Percentiles rank a stretch among this genome's conserved stretches.
Conservation (phyloP, 352 stramenopile genomes). For the Phytophthora agathidicida region DNA sequence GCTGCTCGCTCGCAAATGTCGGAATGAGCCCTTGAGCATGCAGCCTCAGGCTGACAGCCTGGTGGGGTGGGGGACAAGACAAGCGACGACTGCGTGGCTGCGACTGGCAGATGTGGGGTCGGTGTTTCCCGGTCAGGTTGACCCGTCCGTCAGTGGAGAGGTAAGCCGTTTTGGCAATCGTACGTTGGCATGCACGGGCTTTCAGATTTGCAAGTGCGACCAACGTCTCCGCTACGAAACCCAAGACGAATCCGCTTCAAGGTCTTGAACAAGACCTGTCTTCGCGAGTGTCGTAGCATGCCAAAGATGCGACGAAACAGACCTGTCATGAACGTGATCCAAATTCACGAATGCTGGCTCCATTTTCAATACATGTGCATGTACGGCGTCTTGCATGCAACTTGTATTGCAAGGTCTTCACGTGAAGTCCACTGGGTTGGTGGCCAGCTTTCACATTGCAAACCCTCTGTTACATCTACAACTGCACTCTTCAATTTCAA, state of each 20-base stretch:
- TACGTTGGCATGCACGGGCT: conserved; percentile 18
- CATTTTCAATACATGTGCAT: too few relatives aligned
- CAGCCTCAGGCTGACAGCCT: too few relatives aligned
- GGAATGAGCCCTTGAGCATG: conserved; percentile 19
- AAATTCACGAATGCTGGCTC: too few relatives aligned
- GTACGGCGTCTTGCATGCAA: too few relatives aligned
- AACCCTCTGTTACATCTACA: too few relatives aligned
- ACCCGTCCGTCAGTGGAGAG: too few relatives aligned
- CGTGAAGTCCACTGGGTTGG: too few relatives aligned
- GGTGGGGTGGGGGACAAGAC: not conserved
- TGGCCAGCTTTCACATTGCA: too few relatives aligned
- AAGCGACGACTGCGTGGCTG: conserved; percentile 5
- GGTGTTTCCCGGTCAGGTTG: not conserved
- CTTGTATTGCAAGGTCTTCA: too few relatives aligned
- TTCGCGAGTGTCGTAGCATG: conserved; percentile 20
- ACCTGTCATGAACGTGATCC: not conserved
- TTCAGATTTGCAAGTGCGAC: conserved; percentile 26
- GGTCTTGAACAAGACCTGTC: conserved; percentile 15
- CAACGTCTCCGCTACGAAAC: conserved; percentile 11
- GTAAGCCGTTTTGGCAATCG: conserved; percentile 30
- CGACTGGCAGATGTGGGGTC: conserved; percentile 10
- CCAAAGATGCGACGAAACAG: conserved; percentile 14
- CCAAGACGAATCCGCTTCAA: conserved; percentile 13
- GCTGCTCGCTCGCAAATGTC: conserved; percentile 21
- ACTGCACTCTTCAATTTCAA: too few relatives aligned